Evolutionary conservation across 2,329 filamentous ascomycete genomes (phyloP), one percentile per base, ranked within the genome.

Genomic region (Helicocarpus griseus): DNA sequence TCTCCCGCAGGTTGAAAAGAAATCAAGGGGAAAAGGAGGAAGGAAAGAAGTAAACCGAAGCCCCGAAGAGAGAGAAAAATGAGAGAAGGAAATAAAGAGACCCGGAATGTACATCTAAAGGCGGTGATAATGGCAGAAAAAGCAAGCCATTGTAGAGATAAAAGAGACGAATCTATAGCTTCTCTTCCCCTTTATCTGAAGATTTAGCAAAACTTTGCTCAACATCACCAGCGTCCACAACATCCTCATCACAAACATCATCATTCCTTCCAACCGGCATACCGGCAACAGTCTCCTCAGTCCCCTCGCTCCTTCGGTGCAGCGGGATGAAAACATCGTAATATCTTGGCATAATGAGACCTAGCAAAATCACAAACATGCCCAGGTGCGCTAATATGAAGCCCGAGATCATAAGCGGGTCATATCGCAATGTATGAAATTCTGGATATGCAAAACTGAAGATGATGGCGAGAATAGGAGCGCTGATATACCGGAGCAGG

Each of bases 311-410:
- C 0, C 69, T 65, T 1, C 78, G 70, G 2, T 68, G 57, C 0
- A 67, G 58, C 0, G 78, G 77, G 31, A 81, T 73, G 31, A 81
- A 72, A 3, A 72, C 63, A 56, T 78, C 70, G 56, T 76, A 79
- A 64, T 77, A 81, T 8, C 75, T 68, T 2, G 79, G 79, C 28
- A 78, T 60, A 4, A 79, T 64, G 38, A 78, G 71, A 5, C 77
- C 77, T 1, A 73, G 48, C 1, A 74, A 61, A 28, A 80, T 70
- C 8, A 74, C 57, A 0, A 79, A 39, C 36, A 81, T 61, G 3
- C 70, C 67, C 17, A 77, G 49, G 53, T 77, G 73, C 1, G 71
- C 73, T 14, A 78, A 62, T 4, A 66, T 68, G 56, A 79, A 79
- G 0, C 75, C 77, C 4, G 75, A 61, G 24, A 78, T 73, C 58